Evolutionary conservation across 169 alveolate species (phyloP).

Genomic region (Theileria sp.): DNA sequence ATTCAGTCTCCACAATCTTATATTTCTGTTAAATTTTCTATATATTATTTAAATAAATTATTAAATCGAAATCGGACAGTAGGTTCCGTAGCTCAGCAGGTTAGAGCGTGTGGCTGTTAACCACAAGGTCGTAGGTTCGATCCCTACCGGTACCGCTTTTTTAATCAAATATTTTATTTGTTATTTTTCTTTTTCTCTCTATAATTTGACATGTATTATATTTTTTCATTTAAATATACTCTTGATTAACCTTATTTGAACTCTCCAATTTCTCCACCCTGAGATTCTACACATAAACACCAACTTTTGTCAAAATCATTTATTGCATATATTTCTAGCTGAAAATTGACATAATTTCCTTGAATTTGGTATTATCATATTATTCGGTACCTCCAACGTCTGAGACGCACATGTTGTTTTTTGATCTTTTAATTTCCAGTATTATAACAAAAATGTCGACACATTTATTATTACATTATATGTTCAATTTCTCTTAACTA

Average conservation of each 20-base stretch:
- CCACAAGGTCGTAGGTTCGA: constrained; percentile 96
- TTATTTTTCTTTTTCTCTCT: neutral
- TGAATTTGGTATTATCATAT: neutral
- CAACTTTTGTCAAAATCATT: neutral
- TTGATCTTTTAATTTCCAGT: neutral
- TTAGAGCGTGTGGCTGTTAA: constrained; percentile 94
- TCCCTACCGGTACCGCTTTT: constrained; percentile 86
- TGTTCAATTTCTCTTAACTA: neutral
- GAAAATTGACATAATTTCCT: neutral
- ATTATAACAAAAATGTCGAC: neutral
- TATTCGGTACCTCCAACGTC: neutral
- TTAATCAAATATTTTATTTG: neutral
- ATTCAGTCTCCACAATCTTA: neutral
- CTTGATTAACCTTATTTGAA: neutral
- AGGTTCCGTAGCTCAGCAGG: constrained; percentile 87
- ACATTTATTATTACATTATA: neutral
- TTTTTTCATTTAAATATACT: neutral
- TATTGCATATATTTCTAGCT: neutral
- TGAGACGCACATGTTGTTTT: constrained; percentile 17
- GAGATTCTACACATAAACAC: constrained; percentile 15
- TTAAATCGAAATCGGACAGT: neutral
- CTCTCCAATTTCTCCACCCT: neutral
- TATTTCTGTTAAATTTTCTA: neutral
- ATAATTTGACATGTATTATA: neutral
- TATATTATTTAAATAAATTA: neutral